phyloP scores from a whole-genome alignment of 208 protist genomes.

The Trypanosoma theileri region DNA sequence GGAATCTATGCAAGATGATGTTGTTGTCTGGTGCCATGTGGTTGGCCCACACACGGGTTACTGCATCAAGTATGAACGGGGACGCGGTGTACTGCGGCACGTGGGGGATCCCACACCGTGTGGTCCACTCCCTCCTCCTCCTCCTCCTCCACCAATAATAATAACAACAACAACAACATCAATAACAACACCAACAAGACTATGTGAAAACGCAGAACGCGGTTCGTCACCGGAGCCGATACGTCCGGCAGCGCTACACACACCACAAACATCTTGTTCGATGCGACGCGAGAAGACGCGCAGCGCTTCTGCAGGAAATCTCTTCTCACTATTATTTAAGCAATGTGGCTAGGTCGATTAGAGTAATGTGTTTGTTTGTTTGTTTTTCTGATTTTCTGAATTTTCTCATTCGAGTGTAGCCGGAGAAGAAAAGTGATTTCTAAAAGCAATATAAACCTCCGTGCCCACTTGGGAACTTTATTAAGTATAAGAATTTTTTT shows the following conservation, averaged over 20 bases:
- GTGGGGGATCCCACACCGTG: conserved; percentile 18
- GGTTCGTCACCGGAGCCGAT: background rate
- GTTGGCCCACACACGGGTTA: conserved; percentile 18
- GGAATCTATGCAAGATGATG: background rate
- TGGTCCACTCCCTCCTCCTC: background rate
- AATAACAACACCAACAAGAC: no score
- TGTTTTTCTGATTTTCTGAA: background rate
- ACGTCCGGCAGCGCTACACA: no score
- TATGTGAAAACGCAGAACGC: background rate
- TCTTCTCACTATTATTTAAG: conserved; percentile 7
- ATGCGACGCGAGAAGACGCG: background rate
- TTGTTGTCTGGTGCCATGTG: conserved; percentile 13
- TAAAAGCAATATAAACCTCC: no score
- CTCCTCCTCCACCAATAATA: background rate
- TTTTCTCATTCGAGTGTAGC: background rate
- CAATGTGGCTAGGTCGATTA: conserved; percentile 5
- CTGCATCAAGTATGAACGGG: conserved; percentile 19
- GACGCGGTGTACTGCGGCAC: conserved; percentile 12
- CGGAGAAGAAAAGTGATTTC: no score
- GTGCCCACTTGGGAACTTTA: no score
- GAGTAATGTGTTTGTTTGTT: conserved; percentile 17
- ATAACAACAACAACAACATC: no score
- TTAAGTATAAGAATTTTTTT: conserved; percentile 4
- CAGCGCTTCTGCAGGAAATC: background rate
- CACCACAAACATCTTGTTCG: background rate